Evolutionary conservation across 2,329 filamentous ascomycete genomes (phyloP), one percentile per base, ranked within the genome.

Genomic region (Grosmannia serpens): DNA sequence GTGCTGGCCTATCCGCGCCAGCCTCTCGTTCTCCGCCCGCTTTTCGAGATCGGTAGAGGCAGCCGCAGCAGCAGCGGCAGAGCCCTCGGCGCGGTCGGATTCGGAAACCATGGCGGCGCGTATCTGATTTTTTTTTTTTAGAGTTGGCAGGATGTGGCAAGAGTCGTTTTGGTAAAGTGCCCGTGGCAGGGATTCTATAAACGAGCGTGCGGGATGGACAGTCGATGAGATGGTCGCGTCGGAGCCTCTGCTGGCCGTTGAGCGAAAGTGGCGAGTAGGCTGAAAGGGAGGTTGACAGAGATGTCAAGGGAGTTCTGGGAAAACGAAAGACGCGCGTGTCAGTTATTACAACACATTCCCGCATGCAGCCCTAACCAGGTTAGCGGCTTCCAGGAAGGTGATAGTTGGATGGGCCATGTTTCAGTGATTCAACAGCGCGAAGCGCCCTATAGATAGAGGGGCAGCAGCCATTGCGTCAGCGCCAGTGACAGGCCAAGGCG

Each of bases 41-140:
- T 58, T 59, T 26, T 71, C 69, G 11, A 66, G 63, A 26, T 70
- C 68, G 29, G 69, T 66, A 35, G 67, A 70, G n/a, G 71, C 35
- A 38, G 13, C 1, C 13, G 13, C 66, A 10, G 72, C 72, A 52
- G 69, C 70, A 44, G 66, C 66, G n/a, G 69, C 63, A 55, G 64
- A 62, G 54, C 67, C 62, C 22, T 68, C 67, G 47, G 64, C 54
- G 56, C 67, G 65, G 33, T 61, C 60, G 44, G 60, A 58, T 46
- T 66, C 64, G 56, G 61, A 59, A 33, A 65, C 54, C 67, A 69
- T 70, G 55, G 49, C 62, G 55, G 22, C 35, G 9, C 26, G 20
- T 20, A 29, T 22, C 11, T 8, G 38, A 17, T 17, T 15, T 29
- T 38, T 15, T 17, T 15, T 29, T 38, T 15, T 38, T 13, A 6